A percentile compares a stretch with the other conserved stretches of the same genome.
Conservation (phyloP, 495 filamentous ascomycete genomes). For the Aspergillus kassunensis region DNA sequence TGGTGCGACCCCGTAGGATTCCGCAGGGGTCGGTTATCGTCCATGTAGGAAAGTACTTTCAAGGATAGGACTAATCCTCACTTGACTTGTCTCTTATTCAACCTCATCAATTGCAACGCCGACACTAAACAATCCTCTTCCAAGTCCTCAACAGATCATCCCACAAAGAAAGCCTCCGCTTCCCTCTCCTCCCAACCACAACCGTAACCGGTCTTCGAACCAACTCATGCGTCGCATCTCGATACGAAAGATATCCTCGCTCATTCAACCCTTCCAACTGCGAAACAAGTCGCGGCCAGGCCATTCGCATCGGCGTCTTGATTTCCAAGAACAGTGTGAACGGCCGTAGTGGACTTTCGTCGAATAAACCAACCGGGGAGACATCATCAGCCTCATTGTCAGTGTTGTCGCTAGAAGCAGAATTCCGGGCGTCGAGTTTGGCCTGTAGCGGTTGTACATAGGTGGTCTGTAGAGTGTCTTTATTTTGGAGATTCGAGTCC, state of each 20-base stretch:
- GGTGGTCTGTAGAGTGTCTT: constrained; percentile 56
- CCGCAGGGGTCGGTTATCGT: too few species aligned
- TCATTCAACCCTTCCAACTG: constrained; percentile 57
- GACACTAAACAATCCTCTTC: background rate
- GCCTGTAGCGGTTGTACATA: constrained; percentile 62
- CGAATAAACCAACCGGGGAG: constrained; percentile 55
- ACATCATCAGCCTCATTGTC: background rate
- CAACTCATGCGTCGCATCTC: constrained; percentile 40
- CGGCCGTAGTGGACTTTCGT: constrained; percentile 27
- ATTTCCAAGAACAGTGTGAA: constrained; percentile 35
- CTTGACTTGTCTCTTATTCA: background rate
- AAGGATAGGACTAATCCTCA: too few species aligned
- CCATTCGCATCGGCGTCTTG: constrained; percentile 39
- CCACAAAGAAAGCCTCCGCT: constrained; percentile 56
- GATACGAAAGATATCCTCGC: constrained; percentile 54
- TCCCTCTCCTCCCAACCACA: constrained; percentile 62
- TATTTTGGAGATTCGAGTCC: constrained; percentile 36
- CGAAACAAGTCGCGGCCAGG: constrained; percentile 42
- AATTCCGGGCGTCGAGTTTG: constrained; percentile 53
- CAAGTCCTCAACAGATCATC: background rate
- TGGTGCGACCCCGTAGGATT: too few species aligned
- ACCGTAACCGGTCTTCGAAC: constrained; percentile 61
- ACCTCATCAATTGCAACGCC: background rate
- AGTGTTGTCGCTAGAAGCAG: constrained; percentile 11
- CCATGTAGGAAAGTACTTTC: too few species aligned